Conservation (phyloP, 164 flowering plant genomes). For the Kalanchoe fedtschenkoi region DNA sequence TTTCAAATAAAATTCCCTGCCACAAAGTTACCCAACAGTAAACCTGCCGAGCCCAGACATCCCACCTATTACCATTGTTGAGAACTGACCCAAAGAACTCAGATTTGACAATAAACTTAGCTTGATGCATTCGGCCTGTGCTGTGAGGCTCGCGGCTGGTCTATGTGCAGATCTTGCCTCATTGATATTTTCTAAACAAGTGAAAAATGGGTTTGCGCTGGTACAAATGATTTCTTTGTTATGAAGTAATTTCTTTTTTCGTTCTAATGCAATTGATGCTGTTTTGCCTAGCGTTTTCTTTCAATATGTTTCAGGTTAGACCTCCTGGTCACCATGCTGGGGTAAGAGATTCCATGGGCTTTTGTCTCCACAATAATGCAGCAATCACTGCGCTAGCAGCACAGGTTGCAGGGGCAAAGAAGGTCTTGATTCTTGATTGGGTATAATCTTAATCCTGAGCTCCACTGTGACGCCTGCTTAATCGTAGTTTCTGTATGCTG, state of each 20-base stretch:
- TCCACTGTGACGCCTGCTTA: background rate
- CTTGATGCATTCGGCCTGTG: conserved; percentile 83
- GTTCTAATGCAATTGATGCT: background rate
- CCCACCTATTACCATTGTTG: too few relatives aligned
- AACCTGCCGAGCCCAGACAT: background rate
- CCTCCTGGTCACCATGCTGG: conserved; percentile 99
- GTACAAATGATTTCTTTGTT: conserved; percentile 23
- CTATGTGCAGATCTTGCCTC: conserved; percentile 90
- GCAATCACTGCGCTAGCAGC: conserved; percentile 88
- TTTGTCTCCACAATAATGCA: conserved; percentile 98
- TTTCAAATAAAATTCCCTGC: background rate
- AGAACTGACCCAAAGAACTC: too few relatives aligned
- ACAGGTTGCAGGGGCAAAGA: conserved; percentile 81
- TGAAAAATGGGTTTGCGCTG: conserved; percentile 95
- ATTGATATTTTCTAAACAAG: conserved; percentile 51
- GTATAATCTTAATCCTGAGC: conserved; percentile 24
- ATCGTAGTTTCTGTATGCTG: background rate
- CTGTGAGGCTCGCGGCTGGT: conserved; percentile 97
- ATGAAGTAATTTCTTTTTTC: background rate
- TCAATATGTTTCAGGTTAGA: conserved; percentile 49
- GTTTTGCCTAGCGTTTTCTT: background rate
- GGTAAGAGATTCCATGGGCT: conserved; percentile 81
- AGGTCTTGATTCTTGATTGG: conserved; percentile 91
- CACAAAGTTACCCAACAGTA: background rate
- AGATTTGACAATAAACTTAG: too few relatives aligned